Conservation (phyloP, 208 protist genomes). For the Acanthamoeba triangularis region DNA sequence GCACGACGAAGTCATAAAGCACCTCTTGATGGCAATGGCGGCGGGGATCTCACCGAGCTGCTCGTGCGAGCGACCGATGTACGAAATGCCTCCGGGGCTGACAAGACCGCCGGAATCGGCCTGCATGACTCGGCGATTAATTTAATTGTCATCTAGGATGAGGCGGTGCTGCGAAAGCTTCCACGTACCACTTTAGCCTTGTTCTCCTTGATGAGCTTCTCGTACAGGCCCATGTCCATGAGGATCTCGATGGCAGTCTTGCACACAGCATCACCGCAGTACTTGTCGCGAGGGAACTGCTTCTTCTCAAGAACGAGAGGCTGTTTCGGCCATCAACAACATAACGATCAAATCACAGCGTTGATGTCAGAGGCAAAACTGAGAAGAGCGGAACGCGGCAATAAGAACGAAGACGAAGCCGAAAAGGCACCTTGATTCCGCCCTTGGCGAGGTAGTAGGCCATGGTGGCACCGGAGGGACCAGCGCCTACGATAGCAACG, state of each 20-base stretch:
- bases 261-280: conserved; percentile 88
- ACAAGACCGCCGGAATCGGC: conserved; percentile 88
- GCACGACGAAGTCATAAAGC: background rate
- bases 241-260: conserved; percentile 89
- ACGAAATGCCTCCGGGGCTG: conserved; percentile 85
- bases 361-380: background rate
- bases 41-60: conserved; percentile 83
- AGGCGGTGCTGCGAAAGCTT: background rate
- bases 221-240: conserved; percentile 88
- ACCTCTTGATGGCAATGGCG: conserved; percentile 84
- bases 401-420: background rate
- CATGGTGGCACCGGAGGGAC: conserved; percentile 81
- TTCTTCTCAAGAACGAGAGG: conserved; percentile 86
- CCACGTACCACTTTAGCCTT: conserved; percentile 84
- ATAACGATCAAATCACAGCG: background rate
- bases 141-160: background rate
- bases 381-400: background rate
- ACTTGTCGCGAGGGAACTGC: conserved; percentile 89
- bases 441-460: conserved; percentile 80
- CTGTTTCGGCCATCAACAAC: background rate
- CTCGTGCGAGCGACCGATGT: conserved; percentile 87
- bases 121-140: conserved; percentile 28
- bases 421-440: conserved; percentile 77
- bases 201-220: conserved; percentile 86
- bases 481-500: conserved; percentile 85